Evolutionary conservation across 495 filamentous ascomycete genomes (phyloP), one percentile per base, ranked within the genome.

Genomic region (Lepraria neglecta): DNA sequence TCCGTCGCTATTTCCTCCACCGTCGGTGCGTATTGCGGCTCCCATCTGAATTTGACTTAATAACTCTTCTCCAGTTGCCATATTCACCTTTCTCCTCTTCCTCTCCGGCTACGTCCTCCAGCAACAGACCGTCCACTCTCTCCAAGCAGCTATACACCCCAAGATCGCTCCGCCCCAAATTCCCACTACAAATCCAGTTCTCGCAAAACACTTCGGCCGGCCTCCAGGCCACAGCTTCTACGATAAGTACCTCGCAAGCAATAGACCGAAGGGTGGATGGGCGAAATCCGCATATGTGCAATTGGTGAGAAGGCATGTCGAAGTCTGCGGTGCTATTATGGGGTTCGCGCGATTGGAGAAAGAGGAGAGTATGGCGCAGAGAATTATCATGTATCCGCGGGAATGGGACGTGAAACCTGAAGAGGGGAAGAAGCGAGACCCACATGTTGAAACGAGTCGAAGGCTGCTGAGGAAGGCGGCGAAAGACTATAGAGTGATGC

Each of bases 91-190:
- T 48, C 71, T 85, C 38, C 76, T 90, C 52, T 90, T 90, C 67
- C 73, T 88, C 33, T 85, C 86, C 0, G 87, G 87, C 57, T 89
- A 87, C 69, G 75, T 86, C 14, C 74, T 89, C 28, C 87, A 90
- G 63, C 87, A 90, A 64, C 79, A 82, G 69, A 87, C 86, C 9
- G 80, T 90, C 21, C 78, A 74, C 42, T 80, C 73, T 58, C 77
- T 90, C 33, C 83, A 87, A 71, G 70, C 76, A 65, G 83, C 80
- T 27, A 71, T 89, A 28, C 79, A 76, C 52, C 78, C 81, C 0
- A 75, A 67, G 3, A 55, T 59, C 9, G 7, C 35, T 2, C 51
- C 52, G 3, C 21, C 61, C 3, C 58, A 60, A 30, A 40, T 59
- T 6, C 65, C 59, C 7, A 47, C 60, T 40, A 43, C 57, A 12